phyloP scores from a whole-genome alignment of 2,329 filamentous ascomycete genomes.

The Thermomyces lanuginosus region DNA sequence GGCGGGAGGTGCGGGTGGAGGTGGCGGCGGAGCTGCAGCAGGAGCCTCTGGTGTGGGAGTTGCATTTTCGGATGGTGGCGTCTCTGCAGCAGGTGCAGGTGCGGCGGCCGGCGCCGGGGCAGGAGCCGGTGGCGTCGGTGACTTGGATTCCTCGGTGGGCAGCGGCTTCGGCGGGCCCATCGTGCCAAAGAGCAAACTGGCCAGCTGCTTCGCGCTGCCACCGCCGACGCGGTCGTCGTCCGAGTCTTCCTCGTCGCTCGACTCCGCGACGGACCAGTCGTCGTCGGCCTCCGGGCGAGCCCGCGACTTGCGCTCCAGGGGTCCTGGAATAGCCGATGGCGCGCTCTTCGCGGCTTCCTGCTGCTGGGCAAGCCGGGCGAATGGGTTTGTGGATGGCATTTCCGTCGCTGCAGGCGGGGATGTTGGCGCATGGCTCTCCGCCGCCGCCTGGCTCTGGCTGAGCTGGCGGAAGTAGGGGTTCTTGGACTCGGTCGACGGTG shows the following conservation, averaged over 20 bases:
- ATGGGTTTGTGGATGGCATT: slow-evolving; percentile 77
- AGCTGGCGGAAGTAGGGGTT: slow-evolving; percentile 93
- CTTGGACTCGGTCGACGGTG: slow-evolving; percentile 54
- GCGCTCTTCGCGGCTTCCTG: slow-evolving; percentile 37
- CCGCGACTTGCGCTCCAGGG: slow-evolving; percentile 34
- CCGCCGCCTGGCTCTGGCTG: slow-evolving; percentile 52
- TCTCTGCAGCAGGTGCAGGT: slow-evolving; percentile 15
- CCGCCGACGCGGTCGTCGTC: slow-evolving; percentile 67
- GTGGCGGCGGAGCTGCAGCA: slow-evolving; percentile 13
- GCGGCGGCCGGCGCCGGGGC: slow-evolving; percentile 15
- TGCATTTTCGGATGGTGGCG: slow-evolving; percentile 14
- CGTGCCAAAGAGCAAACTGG: slow-evolving; percentile 87
- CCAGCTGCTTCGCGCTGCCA: slow-evolving; percentile 74
- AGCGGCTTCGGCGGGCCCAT: slow-evolving; percentile 87
- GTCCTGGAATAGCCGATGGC: slow-evolving; percentile 26
- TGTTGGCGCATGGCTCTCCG: slow-evolving; percentile 36
- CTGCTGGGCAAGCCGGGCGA: slow-evolving; percentile 68
- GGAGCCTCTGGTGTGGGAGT: slow-evolving; percentile 14
- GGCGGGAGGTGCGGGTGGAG: slow-evolving; percentile 20
- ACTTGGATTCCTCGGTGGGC: slow-evolving; percentile 50
- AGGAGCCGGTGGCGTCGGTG: slow-evolving; percentile 35
- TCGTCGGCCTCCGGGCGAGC: slow-evolving; percentile 40
- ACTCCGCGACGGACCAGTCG: slow-evolving; percentile 70
- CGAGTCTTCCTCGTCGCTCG: slow-evolving; percentile 56
- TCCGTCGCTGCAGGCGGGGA: slow-evolving; percentile 31